A percentile compares a stretch with the other conserved stretches of the same genome.
These are phyloP conservation scores for Esteya vermicola DNA, from an alignment of 2,329 filamentous ascomycete species.

Conservation along the genomic window DNA sequence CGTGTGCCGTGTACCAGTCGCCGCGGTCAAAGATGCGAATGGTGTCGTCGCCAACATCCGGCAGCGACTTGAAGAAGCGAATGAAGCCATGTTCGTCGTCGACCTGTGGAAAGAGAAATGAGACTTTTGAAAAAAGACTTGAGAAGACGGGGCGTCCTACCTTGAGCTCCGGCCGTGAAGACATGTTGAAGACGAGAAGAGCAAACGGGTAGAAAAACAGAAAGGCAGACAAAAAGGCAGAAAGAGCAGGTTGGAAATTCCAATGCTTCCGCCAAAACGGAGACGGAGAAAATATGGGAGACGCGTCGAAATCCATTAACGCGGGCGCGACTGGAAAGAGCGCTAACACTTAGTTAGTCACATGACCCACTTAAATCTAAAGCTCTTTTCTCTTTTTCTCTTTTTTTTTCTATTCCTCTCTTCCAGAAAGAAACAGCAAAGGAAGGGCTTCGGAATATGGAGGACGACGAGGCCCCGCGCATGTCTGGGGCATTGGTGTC, in stretches of 20 bases:
- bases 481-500: constrained; percentile 1
- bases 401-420: too few relatives aligned
- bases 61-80: constrained; percentile 83
- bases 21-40: constrained; percentile 86
- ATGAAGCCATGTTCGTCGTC: constrained; percentile 97
- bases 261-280: too few relatives aligned
- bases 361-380: too few relatives aligned
- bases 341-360: too few relatives aligned
- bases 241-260: too few relatives aligned
- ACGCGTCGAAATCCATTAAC: background rate
- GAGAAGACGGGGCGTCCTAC: constrained; percentile 21
- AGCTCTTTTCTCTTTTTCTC: too few relatives aligned
- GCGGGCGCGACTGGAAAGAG: background rate
- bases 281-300: background rate
- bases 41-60: constrained; percentile 54
- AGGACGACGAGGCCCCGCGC: constrained; percentile 1
- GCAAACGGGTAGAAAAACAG: background rate
- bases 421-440: too few relatives aligned
- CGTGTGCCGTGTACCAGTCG: constrained; percentile 93
- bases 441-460: background rate
- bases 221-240: background rate
- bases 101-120: constrained; percentile 38
- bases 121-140: background rate
- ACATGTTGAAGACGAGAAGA: constrained; percentile 32
- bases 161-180: constrained; percentile 59